Evolutionary conservation across 768 basidiomycete species (phyloP), one percentile per base, ranked within the genome.

Genomic region (Krasilnikovozyma curviuscula): DNA sequence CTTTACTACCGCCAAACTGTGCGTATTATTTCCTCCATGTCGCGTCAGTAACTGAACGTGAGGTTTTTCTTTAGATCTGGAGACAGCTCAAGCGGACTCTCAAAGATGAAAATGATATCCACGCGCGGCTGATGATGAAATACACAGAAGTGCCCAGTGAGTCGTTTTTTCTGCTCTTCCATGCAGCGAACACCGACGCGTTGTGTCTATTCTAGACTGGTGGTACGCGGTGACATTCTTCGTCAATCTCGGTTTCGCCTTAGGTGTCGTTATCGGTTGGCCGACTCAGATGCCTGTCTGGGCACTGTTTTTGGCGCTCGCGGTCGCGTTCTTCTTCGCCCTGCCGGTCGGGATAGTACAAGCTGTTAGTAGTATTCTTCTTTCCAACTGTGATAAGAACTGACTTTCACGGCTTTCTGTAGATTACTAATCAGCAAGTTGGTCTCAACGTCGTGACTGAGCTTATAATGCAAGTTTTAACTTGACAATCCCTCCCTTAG

Each of bases 281-380:
- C n/a, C 25, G 13, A 50, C 49, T 21, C 31, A 47, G n/a, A 52
- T 52, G 50, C 50, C 50, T 1, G 24, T 45, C 9, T 46, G 44
- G 46, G 47, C 45, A 14, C 44, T 52, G 3, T 47, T 52, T n/a
- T 27, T 52, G 16, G 35, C 50, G 29, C 40, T 52, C 6, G 28
- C 42, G 18, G 41, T 47, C 18, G 39, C 46, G 0, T 40, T 41
- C 28, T 34, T 52, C 40, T 52, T 52, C 18, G 39, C 50, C 18
- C 34, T 52, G n/a, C 50, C 50, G n/a, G 31, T 52, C 23, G 50
- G 50, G 8, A 46, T 52, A 18, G 25, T 52, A 12, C 50, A 52
- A 25, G 50, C 50, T 7, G 35, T 50, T 7, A 38, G 37, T 38
- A 16, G n/a, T n/a, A 16, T 38, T 38, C 37, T 8, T 38, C 23